Evolutionary conservation across 2,329 filamentous ascomycete genomes (phyloP).

Genomic region (Hypoxylon sp.): DNA sequence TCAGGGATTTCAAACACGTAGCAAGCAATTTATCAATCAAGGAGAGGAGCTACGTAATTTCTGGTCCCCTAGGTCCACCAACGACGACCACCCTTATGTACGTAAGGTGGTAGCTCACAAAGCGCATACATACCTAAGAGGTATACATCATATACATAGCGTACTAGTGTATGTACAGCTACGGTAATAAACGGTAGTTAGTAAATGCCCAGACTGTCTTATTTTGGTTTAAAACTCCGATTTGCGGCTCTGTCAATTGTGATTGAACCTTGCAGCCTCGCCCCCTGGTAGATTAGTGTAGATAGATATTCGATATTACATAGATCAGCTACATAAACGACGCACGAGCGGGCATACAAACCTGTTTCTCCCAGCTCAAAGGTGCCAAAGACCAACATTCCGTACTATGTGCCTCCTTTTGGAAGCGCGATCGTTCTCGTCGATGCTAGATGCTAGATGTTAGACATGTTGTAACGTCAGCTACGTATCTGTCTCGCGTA

Average conservation of each 20-base stretch:
- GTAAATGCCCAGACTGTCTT: constrained; percentile 12
- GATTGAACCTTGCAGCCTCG: constrained; percentile 36
- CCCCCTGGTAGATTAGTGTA: constrained; percentile 29
- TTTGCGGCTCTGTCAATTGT: constrained; percentile 41
- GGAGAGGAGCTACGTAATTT: constrained; percentile 7
- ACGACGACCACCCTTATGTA: background rate
- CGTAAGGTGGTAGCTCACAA: background rate
- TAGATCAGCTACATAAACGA: constrained; percentile 35
- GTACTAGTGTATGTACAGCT: background rate
- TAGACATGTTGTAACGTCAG: constrained; percentile 10
- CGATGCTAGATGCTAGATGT: background rate
- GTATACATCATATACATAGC: background rate
- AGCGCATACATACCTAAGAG: too few species aligned
- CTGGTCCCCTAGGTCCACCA: background rate
- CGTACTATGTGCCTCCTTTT: constrained; percentile 19
- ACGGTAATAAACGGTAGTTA: constrained; percentile 20
- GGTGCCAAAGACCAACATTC: constrained; percentile 12
- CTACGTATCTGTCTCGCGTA: background rate
- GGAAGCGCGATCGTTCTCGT: background rate
- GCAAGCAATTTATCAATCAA: constrained; percentile 6
- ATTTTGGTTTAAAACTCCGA: constrained; percentile 29
- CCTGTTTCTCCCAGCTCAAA: constrained; percentile 18
- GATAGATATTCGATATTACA: constrained; percentile 17
- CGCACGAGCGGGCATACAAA: constrained; percentile 20
- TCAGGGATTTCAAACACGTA: constrained; percentile 7